Conservation (phyloP, 2,329 filamentous ascomycete species). For the Pseudogymnoascus verrucosus region DNA sequence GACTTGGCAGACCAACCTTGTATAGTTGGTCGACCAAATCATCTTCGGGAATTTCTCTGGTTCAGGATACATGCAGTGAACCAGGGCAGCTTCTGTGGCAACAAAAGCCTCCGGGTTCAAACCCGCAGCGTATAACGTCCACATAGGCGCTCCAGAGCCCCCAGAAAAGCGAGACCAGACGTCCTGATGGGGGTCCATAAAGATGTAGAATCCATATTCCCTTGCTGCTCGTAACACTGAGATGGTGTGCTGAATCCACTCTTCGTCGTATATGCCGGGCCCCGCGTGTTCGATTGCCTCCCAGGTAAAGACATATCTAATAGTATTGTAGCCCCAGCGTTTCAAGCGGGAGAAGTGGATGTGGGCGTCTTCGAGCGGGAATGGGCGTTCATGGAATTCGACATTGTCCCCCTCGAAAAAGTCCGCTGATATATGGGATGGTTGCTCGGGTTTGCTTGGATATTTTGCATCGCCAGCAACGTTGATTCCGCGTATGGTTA, state of each 20-base stretch:
- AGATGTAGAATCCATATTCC: conserved; percentile 87
- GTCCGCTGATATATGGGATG: conserved; percentile 66
- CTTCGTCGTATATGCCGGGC: conserved; percentile 86
- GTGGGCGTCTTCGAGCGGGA: conserved; percentile 73
- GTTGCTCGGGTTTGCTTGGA: conserved; percentile 70
- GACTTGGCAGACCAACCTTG: conserved; percentile 73
- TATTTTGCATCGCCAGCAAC: conserved; percentile 85
- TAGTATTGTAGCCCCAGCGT: conserved; percentile 90
- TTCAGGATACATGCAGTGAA: conserved; percentile 87
- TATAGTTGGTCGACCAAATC: conserved; percentile 99
- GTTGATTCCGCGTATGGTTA: conserved; percentile 90
- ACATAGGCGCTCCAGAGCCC: conserved; percentile 92
- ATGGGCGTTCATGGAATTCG: conserved; percentile 80
- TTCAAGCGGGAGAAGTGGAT: conserved; percentile 79
- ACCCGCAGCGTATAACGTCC: conserved; percentile 92
- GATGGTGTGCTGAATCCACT: conserved; percentile 88
- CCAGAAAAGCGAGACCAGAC: conserved; percentile 95
- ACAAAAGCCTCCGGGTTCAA: conserved; percentile 80
- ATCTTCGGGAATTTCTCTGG: conserved; percentile 89
- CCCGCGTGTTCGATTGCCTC: conserved; percentile 94
- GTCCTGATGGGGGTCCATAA: conserved; percentile 99
- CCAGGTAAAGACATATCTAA: conserved; percentile 97
- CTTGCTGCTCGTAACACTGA: conserved; percentile 75
- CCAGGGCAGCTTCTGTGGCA: conserved; percentile 81
- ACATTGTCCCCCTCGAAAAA: conserved; percentile 94